Evolutionary conservation across 2,329 filamentous ascomycete species (phyloP).

Genomic region (Fusarium piperis): DNA sequence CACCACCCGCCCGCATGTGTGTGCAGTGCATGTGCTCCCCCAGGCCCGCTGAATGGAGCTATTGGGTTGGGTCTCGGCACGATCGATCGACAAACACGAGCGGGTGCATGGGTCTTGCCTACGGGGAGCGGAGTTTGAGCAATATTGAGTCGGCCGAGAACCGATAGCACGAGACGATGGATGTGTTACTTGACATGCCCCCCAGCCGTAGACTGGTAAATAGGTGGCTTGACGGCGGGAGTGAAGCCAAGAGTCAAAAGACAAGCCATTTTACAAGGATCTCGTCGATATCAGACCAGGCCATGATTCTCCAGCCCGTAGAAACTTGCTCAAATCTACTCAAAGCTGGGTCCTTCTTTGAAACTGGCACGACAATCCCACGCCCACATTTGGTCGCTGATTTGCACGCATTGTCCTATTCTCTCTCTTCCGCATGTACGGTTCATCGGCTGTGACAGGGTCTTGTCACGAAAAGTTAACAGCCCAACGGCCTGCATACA

Average conservation of each 20-base stretch:
- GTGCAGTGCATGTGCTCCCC: not conserved
- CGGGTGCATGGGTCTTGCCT: not conserved
- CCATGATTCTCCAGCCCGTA: constrained; percentile 13
- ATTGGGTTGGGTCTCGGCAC: not conserved
- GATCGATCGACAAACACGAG: not conserved
- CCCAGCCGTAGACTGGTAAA: too few relatives aligned
- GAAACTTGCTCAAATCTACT: constrained; percentile 42
- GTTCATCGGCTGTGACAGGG: not conserved
- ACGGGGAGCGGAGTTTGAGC: not conserved
- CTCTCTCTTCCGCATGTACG: not conserved
- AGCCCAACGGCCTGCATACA: not conserved
- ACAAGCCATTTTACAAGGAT: constrained; percentile 5
- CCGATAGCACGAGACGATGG: not conserved
- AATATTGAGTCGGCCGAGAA: not conserved
- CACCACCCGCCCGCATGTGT: not conserved
- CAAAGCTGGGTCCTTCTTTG: constrained; percentile 9
- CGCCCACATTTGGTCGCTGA: not conserved
- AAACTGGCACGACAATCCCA: constrained; percentile 17
- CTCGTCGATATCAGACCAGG: constrained; percentile 7
- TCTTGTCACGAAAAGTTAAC: too few relatives aligned
- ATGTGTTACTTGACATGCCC: not conserved
- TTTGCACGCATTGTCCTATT: not conserved
- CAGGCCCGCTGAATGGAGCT: not conserved
- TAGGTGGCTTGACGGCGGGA: not conserved
- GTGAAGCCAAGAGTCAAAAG: not conserved